Base-by-base conservation (phyloP, 768 basidiomycete genomes). In the Leccinum longicurvipes region DNA sequence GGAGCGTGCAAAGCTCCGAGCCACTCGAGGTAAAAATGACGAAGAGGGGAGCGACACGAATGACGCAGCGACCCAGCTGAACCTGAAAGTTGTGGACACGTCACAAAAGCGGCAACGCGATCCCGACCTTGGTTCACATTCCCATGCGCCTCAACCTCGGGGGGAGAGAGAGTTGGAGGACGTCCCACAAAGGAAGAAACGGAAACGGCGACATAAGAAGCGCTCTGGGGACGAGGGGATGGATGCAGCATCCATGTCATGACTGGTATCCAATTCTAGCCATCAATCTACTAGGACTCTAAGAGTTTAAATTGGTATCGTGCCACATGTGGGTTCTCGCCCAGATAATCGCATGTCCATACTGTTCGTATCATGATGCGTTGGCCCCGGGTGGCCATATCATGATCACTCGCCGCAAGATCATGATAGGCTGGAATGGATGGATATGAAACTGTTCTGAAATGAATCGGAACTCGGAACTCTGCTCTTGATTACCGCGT, bases 1-100 rank as follows among this genome's bases (percentile, higher is more conserved):
- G 72, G 86, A 88, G 70, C 76, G 86, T 32, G 72, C 79, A 74
- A 81, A 75, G 60, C 60, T 77, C 61, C 85, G 78, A 61, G 67
- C 61, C n/a, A 66, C 59, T 27, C 70, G 44, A 29, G 66, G 45
- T 2, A 60, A 59, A 19, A 51, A 34, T 5, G 62, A 46, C 1
- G 61, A 34, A 14, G 60, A 60, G 6, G 55, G 15, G 24, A 50
- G 47, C 8, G 48, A 53, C 3, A 42, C 4, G n/a, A n/a, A 53
- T 6, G 10, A 53, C 32, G n/a, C 6, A 10, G 25, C 21, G 28
- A 32, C 32, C 25, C 42, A 49, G 15, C 44, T 23, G 7, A 48
- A 49, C 9, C 44, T 28, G 4, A 51, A 52, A 10, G 41, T 21
- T 23, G 14, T 25, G 8, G 52, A 14, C 34, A 48, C 57, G 32